Percentiles rank a stretch among this genome's conserved stretches.
Evolutionary conservation across 768 basidiomycete species (phyloP).

Genomic region (Lentinula boryana): DNA sequence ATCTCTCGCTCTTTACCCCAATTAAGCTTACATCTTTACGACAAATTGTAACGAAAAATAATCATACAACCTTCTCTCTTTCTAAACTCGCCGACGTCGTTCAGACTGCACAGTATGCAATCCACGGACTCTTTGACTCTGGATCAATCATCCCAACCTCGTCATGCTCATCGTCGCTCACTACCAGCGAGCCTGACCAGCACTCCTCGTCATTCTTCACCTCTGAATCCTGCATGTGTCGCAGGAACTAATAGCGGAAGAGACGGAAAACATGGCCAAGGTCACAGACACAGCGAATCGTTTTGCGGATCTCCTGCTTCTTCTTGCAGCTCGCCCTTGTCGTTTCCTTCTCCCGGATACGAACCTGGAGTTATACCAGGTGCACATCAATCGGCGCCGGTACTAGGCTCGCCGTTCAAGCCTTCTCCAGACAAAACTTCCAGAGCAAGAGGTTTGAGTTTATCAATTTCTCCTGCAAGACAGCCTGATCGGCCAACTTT

Average conservation of each 20-base stretch:
- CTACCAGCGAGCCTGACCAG: background rate
- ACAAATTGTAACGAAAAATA: background rate
- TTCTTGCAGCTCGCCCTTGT: background rate
- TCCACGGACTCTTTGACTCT: background rate
- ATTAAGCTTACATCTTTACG: background rate
- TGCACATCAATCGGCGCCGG: background rate
- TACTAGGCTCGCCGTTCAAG: background rate
- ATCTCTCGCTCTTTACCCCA: background rate
- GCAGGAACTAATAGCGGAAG: background rate
- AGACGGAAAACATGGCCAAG: too few relatives aligned
- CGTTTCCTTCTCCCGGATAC: background rate
- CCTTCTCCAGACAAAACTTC: background rate
- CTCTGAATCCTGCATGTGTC: background rate
- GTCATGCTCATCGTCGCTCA: background rate
- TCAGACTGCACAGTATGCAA: background rate
- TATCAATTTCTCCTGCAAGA: background rate
- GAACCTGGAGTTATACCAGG: background rate
- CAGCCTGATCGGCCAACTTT: background rate
- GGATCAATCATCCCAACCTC: background rate
- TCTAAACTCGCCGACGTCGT: background rate
- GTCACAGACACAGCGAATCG: background rate
- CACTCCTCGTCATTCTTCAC: background rate
- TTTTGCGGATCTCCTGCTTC: background rate
- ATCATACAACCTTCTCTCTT: background rate
- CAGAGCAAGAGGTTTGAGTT: background rate